A percentile compares a stretch with the other conserved stretches of the same genome.
Evolutionary conservation across 768 basidiomycete species (phyloP).

Genomic region (Calocera cornea): DNA sequence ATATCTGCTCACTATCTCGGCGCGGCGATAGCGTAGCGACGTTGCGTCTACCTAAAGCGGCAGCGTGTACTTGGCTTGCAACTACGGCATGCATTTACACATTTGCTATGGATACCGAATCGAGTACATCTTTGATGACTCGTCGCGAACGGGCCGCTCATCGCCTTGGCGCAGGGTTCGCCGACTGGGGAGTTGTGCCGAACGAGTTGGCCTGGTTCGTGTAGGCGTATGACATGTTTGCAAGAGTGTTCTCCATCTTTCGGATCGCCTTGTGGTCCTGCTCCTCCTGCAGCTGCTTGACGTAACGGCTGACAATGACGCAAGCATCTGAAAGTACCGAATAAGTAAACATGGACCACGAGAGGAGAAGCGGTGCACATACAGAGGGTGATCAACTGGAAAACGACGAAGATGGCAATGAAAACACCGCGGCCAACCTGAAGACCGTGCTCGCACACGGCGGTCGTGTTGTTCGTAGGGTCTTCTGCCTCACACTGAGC

Average conservation of each 20-base stretch:
- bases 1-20: background rate
- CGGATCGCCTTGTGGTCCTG: slow-evolving; percentile 3
- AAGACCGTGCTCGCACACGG: background rate
- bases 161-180: background rate
- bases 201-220: slow-evolving; percentile 5
- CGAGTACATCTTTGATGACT: background rate
- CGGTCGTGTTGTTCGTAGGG: background rate
- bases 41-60: background rate
- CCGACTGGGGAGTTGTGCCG: background rate
- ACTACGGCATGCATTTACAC: background rate
- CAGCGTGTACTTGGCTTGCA: background rate
- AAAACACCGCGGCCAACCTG: background rate
- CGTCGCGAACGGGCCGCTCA: background rate
- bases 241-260: slow-evolving; percentile 4
- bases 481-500: background rate
- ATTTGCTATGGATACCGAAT: background rate
- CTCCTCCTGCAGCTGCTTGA: slow-evolving; percentile 3
- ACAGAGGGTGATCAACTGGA: slow-evolving; percentile 3
- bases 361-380: background rate
- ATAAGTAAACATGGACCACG: background rate
- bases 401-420: background rate
- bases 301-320: slow-evolving; percentile 5
- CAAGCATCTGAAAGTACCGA: background rate
- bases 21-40: background rate
- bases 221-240: slow-evolving; percentile 1